Conservation (phyloP, 108 stramenopile species). For the Skeletonema grethae region DNA sequence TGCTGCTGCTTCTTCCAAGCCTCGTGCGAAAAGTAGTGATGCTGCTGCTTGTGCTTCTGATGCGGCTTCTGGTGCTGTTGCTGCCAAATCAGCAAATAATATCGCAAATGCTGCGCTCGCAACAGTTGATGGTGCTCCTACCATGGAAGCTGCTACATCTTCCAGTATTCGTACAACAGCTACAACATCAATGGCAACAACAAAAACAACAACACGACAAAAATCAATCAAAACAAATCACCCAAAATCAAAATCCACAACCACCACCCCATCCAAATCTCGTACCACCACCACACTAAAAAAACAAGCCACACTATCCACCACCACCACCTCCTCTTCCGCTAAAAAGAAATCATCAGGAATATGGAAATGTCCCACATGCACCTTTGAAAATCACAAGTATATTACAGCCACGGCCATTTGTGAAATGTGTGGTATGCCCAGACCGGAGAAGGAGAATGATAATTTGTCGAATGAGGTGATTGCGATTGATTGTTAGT, state of each 20-base stretch:
- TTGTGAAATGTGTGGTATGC: conserved; percentile 27
- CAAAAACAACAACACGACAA: too few species aligned
- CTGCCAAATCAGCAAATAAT: too few species aligned
- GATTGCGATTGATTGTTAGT: conserved; percentile 1
- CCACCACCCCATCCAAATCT: background rate
- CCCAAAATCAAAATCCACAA: background rate
- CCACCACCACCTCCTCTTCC: background rate
- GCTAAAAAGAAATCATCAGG: background rate
- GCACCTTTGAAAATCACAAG: conserved; percentile 35
- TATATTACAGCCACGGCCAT: conserved; percentile 9
- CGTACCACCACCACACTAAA: background rate
- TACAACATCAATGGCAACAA: too few species aligned
- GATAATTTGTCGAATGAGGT: background rate
- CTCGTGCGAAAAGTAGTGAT: too few species aligned
- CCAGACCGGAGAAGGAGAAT: conserved; percentile 4
- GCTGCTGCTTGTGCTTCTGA: too few species aligned
- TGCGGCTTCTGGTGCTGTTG: too few species aligned
- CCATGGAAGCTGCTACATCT: too few species aligned
- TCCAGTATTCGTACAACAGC: too few species aligned
- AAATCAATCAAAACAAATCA: too few species aligned
- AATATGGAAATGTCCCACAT: conserved; percentile 25
- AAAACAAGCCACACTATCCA: background rate
- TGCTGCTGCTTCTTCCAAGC: too few species aligned
- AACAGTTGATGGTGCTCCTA: too few species aligned
- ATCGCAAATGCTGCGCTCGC: too few species aligned